phyloP scores from a whole-genome alignment of 176 grass and related monocot genomes.

The Poa pratensis region DNA sequence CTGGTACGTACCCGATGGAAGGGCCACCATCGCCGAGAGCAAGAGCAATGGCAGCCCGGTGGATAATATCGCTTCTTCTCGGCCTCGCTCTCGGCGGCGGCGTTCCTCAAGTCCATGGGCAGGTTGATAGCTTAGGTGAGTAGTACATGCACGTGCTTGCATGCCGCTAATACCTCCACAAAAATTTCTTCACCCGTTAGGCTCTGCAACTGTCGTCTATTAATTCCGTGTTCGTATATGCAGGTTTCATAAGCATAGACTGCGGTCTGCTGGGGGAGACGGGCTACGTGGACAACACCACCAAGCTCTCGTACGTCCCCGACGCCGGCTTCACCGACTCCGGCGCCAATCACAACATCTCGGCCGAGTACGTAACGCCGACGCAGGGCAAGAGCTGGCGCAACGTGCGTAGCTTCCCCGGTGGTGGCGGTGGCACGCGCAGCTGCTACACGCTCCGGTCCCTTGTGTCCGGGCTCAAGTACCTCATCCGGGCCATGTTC shows the following conservation, averaged over 20 bases:
- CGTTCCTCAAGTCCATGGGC: background rate
- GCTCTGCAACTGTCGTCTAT: too few relatives aligned
- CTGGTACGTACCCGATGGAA: background rate
- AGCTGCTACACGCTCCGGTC: background rate
- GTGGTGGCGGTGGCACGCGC: background rate
- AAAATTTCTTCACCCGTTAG: background rate
- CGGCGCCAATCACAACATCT: conserved; percentile 50
- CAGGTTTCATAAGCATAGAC: conserved; percentile 68
- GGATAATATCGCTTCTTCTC: background rate
- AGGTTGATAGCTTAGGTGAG: background rate
- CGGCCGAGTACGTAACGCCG: background rate
- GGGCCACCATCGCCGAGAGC: background rate
- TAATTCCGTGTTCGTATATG: too few relatives aligned
- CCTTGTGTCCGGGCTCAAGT: conserved; percentile 38
- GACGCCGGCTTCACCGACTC: conserved; percentile 51
- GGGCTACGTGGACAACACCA: conserved; percentile 36
- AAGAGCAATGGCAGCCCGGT: background rate
- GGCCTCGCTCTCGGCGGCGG: background rate
- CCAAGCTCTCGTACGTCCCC: conserved; percentile 13
- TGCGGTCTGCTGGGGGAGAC: conserved; percentile 43
- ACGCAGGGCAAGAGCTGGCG: background rate
- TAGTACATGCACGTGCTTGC: background rate
- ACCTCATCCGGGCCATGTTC: conserved; percentile 48
- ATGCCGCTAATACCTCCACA: background rate
- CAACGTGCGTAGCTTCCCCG: conserved; percentile 57